Percentiles rank a stretch among this genome's conserved stretches.
phyloP scores from a whole-genome alignment of 2,329 filamentous ascomycete species.

The Scedosporium aurantiacum region DNA sequence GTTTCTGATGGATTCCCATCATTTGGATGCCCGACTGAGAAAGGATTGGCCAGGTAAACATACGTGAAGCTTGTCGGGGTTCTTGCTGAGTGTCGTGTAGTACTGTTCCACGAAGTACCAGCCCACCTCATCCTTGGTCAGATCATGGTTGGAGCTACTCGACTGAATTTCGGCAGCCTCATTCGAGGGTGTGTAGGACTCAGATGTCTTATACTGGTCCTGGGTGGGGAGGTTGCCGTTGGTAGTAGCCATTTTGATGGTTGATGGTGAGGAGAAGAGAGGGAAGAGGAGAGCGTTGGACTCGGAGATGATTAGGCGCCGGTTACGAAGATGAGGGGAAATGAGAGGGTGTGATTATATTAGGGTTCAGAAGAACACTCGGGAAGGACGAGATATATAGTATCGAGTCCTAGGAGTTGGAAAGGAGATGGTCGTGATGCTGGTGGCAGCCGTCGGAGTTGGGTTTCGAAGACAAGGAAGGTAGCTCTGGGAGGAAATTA shows the following conservation, averaged over 20 bases:
- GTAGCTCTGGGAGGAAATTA: not conserved
- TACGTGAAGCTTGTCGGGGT: constrained; percentile 81
- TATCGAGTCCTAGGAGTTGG: not conserved
- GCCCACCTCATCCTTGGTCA: constrained; percentile 85
- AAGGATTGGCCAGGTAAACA: constrained; percentile 18
- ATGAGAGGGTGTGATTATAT: not conserved
- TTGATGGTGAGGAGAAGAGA: not conserved
- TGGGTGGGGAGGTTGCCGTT: constrained; percentile 42
- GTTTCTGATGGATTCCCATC: not conserved
- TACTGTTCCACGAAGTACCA: constrained; percentile 99
- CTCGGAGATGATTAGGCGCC: not conserved
- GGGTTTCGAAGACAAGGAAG: not conserved
- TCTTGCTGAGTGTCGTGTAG: constrained; percentile 94
- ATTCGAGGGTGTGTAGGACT: constrained; percentile 14
- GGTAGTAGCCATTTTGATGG: constrained; percentile 23
- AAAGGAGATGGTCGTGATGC: not conserved
- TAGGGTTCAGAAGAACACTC: not conserved
- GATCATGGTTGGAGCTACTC: constrained; percentile 29
- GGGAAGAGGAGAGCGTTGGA: constrained; percentile 4
- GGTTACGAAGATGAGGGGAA: not conserved
- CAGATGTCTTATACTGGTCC: constrained; percentile 27
- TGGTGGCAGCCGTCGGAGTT: not conserved
- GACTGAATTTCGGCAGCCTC: constrained; percentile 19
- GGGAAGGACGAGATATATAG: not conserved
- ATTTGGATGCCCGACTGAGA: not conserved